Evolutionary conservation across 768 basidiomycete species (phyloP).

Genomic region (Suillus variegatus): DNA sequence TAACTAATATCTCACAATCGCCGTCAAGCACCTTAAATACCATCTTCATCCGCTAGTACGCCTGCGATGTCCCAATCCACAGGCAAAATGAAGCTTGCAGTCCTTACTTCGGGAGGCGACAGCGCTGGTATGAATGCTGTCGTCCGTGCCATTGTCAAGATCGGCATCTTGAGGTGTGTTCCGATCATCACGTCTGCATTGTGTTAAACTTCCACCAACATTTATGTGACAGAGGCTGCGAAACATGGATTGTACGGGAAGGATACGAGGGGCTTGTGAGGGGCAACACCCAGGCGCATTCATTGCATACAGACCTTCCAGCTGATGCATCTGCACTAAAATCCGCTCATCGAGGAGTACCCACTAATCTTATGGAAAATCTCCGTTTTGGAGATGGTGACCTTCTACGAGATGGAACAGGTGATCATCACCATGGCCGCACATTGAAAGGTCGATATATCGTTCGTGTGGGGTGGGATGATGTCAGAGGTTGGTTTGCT

Average conservation of each 20-base stretch:
- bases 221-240: conserved; percentile 71
- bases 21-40: conserved; percentile 4
- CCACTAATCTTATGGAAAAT: conserved; percentile 58
- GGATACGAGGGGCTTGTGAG: conserved; percentile 97
- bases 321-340: conserved; percentile 26
- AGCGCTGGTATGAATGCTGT: conserved; percentile 97
- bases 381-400: conserved; percentile 82
- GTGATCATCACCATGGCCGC: conserved; percentile 64
- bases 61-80: conserved; percentile 3
- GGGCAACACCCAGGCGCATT: conserved; percentile 63
- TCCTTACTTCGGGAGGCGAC: conserved; percentile 96
- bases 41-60: not conserved
- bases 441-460: conserved; percentile 91
- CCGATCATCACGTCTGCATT: conserved; percentile 3
- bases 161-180: conserved; percentile 84
- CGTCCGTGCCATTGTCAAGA: conserved; percentile 91
- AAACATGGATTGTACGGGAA: conserved; percentile 95
- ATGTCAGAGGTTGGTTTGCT: conserved; percentile 93
- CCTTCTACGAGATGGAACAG: conserved; percentile 78
- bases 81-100: conserved; percentile 79
- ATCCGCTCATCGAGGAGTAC: conserved; percentile 21
- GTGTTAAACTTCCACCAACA: conserved; percentile 9
- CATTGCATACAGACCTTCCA: conserved; percentile 29
- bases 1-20: conserved; percentile 6
- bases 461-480: conserved; percentile 96